Percentiles rank a stretch among this genome's conserved stretches.
Conservation (phyloP, 2,329 filamentous ascomycete genomes). For the Hyphodiscus sp. region DNA sequence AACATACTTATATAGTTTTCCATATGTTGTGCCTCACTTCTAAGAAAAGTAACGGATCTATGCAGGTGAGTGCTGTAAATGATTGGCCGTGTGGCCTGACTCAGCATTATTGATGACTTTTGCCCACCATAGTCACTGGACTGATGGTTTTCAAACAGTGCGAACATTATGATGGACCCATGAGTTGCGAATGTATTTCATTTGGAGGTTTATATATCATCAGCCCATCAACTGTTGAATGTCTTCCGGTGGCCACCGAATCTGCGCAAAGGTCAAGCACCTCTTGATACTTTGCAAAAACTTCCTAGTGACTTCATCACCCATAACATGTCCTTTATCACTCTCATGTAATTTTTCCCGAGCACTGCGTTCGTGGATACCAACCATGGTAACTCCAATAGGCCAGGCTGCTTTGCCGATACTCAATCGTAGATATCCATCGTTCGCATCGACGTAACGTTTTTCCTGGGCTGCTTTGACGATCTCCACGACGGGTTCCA, state of each 20-base stretch:
- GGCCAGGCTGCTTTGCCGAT: constrained; percentile 98
- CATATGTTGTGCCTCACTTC: too few species aligned
- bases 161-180: neutral
- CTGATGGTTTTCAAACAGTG: too few species aligned
- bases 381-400: constrained; percentile 99
- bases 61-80: too few species aligned
- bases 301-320: constrained; percentile 91
- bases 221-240: constrained; percentile 86
- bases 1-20: too few species aligned
- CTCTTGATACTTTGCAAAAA: constrained; percentile 97
- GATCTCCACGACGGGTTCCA: constrained; percentile 84
- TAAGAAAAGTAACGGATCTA: too few species aligned
- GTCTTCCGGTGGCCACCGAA: constrained; percentile 91
- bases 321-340: constrained; percentile 90
- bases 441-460: constrained; percentile 92
- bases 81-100: neutral
- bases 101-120: neutral
- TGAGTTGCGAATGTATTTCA: neutral
- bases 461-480: constrained; percentile 84
- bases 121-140: neutral
- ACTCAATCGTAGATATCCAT: constrained; percentile 85
- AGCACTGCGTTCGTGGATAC: constrained; percentile 94
- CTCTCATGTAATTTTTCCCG: constrained; percentile 91
- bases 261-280: constrained; percentile 92
- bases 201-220: constrained; percentile 1